Evolutionary conservation across 352 stramenopile genomes (phyloP).

Genomic region (Phytophthora foliorum): DNA sequence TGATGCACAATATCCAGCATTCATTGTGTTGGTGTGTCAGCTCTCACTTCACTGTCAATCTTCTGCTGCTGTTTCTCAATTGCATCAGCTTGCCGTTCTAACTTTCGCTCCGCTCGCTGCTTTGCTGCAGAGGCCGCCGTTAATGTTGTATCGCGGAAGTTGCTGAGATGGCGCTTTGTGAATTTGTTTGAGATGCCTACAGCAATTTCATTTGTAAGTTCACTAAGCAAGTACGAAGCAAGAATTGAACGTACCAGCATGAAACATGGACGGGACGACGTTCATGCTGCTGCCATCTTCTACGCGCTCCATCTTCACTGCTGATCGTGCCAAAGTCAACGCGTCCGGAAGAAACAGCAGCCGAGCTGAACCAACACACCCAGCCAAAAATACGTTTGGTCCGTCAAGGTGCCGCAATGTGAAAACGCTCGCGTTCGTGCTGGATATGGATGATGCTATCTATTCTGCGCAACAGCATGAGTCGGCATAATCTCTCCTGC

Average conservation of each 20-base stretch:
- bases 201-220: background rate
- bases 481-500: slow-evolving; percentile 11
- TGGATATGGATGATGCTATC: slow-evolving; percentile 23
- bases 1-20: background rate
- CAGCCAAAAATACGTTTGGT: slow-evolving; percentile 46
- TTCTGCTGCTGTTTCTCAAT: slow-evolving; percentile 87
- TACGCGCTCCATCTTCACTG: slow-evolving; percentile 44
- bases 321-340: background rate
- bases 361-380: slow-evolving; percentile 19
- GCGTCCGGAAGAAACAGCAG: background rate
- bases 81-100: slow-evolving; percentile 69
- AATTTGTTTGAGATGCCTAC: slow-evolving; percentile 88
- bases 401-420: slow-evolving; percentile 10
- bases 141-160: slow-evolving; percentile 83
- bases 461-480: slow-evolving; percentile 33
- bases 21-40: background rate
- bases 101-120: slow-evolving; percentile 65
- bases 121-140: slow-evolving; percentile 76
- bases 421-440: slow-evolving; percentile 23
- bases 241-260: slow-evolving; percentile 35
- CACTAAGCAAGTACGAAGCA: background rate
- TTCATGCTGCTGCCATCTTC: slow-evolving; percentile 48
- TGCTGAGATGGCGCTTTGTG: slow-evolving; percentile 71
- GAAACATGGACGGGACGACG: slow-evolving; percentile 45
- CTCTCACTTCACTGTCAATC: slow-evolving; percentile 72